phyloP scores from a whole-genome alignment of 768 basidiomycete species.

The Suillus variegatus region DNA sequence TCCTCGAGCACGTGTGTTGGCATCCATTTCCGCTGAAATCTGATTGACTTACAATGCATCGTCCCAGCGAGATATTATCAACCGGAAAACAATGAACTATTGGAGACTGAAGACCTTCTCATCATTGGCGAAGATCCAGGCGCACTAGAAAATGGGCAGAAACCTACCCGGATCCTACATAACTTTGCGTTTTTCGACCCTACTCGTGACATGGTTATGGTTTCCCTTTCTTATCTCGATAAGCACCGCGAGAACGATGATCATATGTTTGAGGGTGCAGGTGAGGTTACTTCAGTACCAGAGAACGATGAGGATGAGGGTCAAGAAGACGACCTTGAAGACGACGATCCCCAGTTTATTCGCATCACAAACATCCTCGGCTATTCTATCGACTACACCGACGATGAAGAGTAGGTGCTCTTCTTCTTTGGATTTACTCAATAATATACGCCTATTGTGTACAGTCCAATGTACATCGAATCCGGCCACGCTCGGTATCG shows the following conservation, averaged over 20 bases:
- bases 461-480: conserved; percentile 66
- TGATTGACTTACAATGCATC: background rate
- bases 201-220: conserved; percentile 42
- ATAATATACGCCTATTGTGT: conserved; percentile 5
- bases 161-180: conserved; percentile 58
- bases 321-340: conserved; percentile 51
- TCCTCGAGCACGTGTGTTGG: conserved; percentile 18
- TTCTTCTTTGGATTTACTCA: conserved; percentile 4
- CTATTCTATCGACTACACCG: conserved; percentile 53
- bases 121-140: conserved; percentile 45
- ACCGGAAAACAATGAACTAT: conserved; percentile 30
- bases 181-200: conserved; percentile 67
- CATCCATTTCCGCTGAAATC: background rate
- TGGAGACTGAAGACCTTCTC: conserved; percentile 38
- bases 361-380: conserved; percentile 48
- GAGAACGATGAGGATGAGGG: conserved; percentile 63
- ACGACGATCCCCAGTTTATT: conserved; percentile 40
- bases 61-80: conserved; percentile 42
- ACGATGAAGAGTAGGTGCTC: conserved; percentile 49
- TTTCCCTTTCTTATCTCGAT: conserved; percentile 50
- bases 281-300: conserved; percentile 48
- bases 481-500: conserved; percentile 67
- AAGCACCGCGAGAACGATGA: conserved; percentile 36
- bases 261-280: conserved; percentile 54
- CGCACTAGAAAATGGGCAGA: conserved; percentile 37